These are phyloP conservation scores for Carallia brachiata DNA, from an alignment of 345 rosid species.

Conservation along the genomic window DNA sequence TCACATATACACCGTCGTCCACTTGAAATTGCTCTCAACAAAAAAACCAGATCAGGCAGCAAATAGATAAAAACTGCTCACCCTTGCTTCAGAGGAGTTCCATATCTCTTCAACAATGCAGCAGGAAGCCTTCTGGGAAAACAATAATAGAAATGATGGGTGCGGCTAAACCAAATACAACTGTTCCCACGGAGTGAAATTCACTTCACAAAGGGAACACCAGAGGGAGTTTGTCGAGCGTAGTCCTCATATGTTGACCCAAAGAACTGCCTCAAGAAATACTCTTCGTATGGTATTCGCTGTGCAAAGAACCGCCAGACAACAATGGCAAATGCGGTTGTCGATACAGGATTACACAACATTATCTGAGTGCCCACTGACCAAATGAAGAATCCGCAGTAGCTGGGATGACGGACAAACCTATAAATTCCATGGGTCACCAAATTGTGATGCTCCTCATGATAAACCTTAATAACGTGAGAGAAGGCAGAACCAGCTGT, in stretches of 20 bases:
- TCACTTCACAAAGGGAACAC: constrained; percentile 66
- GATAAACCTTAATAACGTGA: constrained; percentile 52
- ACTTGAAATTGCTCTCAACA: no score
- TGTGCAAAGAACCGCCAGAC: constrained; percentile 64
- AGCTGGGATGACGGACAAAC: constrained; percentile 66
- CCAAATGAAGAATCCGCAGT: constrained; percentile 67
- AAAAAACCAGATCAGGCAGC: no score
- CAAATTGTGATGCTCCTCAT: constrained; percentile 56
- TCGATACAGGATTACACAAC: constrained; percentile 68
- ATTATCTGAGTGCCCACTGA: constrained; percentile 73
- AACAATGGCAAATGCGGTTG: constrained; percentile 49
- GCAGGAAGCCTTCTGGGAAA: neutral
- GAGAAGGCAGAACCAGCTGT: constrained; percentile 75
- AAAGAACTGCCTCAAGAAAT: constrained; percentile 62
- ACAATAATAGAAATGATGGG: neutral
- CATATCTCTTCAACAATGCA: neutral
- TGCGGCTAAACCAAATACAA: neutral
- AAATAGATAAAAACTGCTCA: no score
- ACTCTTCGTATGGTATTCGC: constrained; percentile 64
- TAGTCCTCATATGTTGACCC: constrained; percentile 53
- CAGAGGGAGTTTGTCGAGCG: constrained; percentile 52
- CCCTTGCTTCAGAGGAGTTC: neutral
- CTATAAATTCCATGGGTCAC: constrained; percentile 56
- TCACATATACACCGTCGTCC: no score
- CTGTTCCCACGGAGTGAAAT: neutral